A percentile compares a stretch with the other conserved stretches of the same genome.
These are phyloP conservation scores for Jackrogersella minutella DNA, from an alignment of 495 filamentous ascomycete species.

Conservation along the genomic window DNA sequence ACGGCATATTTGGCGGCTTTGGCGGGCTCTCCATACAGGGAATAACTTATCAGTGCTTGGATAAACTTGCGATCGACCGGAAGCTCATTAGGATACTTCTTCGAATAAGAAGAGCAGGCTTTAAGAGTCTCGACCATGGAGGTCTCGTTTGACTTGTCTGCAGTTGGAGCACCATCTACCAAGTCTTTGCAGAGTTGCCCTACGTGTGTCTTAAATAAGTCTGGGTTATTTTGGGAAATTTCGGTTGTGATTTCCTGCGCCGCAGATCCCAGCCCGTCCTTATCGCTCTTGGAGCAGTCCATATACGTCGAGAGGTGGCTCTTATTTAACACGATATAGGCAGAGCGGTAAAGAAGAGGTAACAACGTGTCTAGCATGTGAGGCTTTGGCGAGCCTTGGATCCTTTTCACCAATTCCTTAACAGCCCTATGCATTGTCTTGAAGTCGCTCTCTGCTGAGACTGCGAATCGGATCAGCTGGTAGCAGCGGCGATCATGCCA, in stretches of 20 bases:
- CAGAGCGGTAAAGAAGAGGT: conserved; percentile 83
- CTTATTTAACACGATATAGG: conserved; percentile 87
- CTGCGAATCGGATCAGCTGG: conserved; percentile 84
- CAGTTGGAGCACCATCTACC: conserved; percentile 77
- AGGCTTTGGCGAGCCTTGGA: conserved; percentile 62
- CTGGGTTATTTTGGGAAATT: conserved; percentile 86
- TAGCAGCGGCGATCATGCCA: conserved; percentile 90
- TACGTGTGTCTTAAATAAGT: conserved; percentile 89
- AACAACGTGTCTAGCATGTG: conserved; percentile 78
- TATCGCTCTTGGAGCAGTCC: conserved; percentile 81
- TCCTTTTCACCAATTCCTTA: conserved; percentile 84
- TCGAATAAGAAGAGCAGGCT: conserved; percentile 88
- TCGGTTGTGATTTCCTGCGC: conserved; percentile 93
- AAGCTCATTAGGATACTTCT: conserved; percentile 82
- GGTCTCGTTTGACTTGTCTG: conserved; percentile 67
- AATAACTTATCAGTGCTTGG: conserved; percentile 80
- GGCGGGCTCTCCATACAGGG: conserved; percentile 80
- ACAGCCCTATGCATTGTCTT: conserved; percentile 87
- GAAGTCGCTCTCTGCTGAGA: conserved; percentile 88
- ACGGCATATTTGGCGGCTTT: conserved; percentile 92
- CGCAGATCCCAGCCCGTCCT: conserved; percentile 74
- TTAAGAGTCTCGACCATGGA: conserved; percentile 87
- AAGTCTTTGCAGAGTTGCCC: conserved; percentile 90
- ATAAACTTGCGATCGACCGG: conserved; percentile 85
- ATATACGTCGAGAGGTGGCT: conserved; percentile 93